These are phyloP conservation scores for Tuber borchii DNA, from an alignment of 495 filamentous ascomycete species.

Conservation along the genomic window DNA sequence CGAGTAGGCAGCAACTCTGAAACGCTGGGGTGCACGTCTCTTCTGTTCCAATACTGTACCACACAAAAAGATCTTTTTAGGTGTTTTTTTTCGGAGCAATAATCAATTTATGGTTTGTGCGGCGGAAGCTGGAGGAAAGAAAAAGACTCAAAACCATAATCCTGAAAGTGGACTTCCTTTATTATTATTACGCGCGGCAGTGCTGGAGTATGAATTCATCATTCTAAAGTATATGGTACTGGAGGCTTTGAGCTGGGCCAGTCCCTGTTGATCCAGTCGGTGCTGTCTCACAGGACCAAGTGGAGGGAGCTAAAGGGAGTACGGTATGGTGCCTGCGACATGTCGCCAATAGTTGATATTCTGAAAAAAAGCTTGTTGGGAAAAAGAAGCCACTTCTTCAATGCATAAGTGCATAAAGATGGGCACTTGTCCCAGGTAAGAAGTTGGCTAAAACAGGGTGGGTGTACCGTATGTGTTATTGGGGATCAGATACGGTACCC, in stretches of 20 bases:
- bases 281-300: neutral
- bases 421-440: neutral
- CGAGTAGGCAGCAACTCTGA: neutral
- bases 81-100: neutral
- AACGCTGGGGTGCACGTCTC: neutral
- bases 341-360: neutral
- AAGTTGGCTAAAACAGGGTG: neutral
- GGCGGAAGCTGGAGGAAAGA: neutral
- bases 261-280: neutral
- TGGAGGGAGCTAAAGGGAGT: neutral
- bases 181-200: neutral
- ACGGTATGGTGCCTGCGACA: neutral
- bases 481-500: neutral
- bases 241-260: neutral
- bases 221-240: neutral
- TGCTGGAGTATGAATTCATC: neutral
- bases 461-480: neutral
- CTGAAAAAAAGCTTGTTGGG: neutral
- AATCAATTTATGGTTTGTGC: neutral
- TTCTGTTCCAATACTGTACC: neutral
- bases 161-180: neutral
- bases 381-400: neutral
- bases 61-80: neutral
- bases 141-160: neutral
- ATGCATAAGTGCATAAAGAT: neutral